Evolutionary conservation across 1,139 yeast genomes (phyloP).

Genomic region (Saccharomycopsis phalli): DNA sequence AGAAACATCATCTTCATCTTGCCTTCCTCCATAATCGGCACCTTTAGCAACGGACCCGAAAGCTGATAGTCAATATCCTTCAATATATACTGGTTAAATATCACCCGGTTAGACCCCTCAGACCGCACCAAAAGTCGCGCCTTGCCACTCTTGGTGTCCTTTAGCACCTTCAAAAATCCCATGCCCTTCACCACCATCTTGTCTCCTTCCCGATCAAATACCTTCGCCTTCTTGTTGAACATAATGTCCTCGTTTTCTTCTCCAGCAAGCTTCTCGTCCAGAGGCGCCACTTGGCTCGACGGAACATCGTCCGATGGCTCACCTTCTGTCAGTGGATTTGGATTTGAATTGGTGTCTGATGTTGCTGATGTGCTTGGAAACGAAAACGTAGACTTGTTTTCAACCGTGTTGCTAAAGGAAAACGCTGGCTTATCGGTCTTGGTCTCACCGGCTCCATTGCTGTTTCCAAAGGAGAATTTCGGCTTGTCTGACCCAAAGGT

Average conservation of each 20-base stretch:
- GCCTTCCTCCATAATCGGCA: constrained; percentile 37
- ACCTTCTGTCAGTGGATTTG: too few species aligned
- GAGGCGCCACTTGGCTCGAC: constrained; percentile 35
- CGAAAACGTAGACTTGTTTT: neutral
- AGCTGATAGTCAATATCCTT: constrained; percentile 46
- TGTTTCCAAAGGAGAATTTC: neutral
- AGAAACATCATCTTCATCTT: constrained; percentile 31
- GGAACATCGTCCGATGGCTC: constrained; percentile 25
- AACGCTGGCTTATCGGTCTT: constrained; percentile 1
- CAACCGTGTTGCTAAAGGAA: neutral
- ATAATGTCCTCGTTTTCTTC: constrained; percentile 72
- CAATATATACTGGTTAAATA: constrained; percentile 54
- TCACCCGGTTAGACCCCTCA: constrained; percentile 79
- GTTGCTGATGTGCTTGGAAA: constrained; percentile 15
- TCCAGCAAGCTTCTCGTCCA: constrained; percentile 57
- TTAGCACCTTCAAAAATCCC: constrained; percentile 72
- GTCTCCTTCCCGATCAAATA: constrained; percentile 50
- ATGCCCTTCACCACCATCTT: constrained; percentile 53
- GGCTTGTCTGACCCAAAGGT: constrained; percentile 24
- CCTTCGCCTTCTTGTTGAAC: constrained; percentile 63
- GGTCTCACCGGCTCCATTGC: constrained; percentile 2
- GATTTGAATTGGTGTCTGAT: constrained; percentile 7
- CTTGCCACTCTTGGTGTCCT: constrained; percentile 47
- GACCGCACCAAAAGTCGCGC: constrained; percentile 73
- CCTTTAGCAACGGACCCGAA: constrained; percentile 45